A percentile compares a stretch with the other conserved stretches of the same genome.
Conservation (phyloP, 2,329 filamentous ascomycete species). For the Trichoderma brevicompactum region DNA sequence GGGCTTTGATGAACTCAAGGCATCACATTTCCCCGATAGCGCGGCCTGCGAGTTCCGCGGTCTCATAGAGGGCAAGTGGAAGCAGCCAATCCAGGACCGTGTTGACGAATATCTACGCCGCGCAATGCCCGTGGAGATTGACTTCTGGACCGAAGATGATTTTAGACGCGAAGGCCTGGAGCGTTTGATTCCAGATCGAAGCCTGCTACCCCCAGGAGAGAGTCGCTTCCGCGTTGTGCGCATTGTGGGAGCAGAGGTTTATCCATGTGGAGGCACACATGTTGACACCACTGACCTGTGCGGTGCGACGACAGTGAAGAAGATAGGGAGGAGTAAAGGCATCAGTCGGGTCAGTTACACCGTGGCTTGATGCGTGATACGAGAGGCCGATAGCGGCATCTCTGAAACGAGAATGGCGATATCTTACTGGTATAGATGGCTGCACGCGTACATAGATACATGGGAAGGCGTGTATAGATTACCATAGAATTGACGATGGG, state of each 20-base stretch:
- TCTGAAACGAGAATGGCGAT: neutral
- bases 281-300: slow-evolving; percentile 63
- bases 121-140: slow-evolving; percentile 61
- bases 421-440: neutral
- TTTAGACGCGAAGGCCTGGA: slow-evolving; percentile 59
- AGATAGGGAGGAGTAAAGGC: slow-evolving; percentile 68
- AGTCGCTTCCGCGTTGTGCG: slow-evolving; percentile 69
- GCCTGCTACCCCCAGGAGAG: slow-evolving; percentile 48
- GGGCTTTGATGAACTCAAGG: slow-evolving; percentile 69
- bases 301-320: slow-evolving; percentile 66
- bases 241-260: slow-evolving; percentile 69
- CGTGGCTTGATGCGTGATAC: slow-evolving; percentile 21
- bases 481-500: neutral
- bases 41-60: slow-evolving; percentile 72
- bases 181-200: slow-evolving; percentile 58
- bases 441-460: neutral
- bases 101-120: slow-evolving; percentile 62
- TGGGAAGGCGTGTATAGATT: slow-evolving; percentile 2
- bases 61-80: slow-evolving; percentile 66
- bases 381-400: neutral
- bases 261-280: slow-evolving; percentile 78
- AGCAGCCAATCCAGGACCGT: slow-evolving; percentile 63
- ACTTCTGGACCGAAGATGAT: slow-evolving; percentile 70
- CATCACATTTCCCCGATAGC: slow-evolving; percentile 70
- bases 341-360: slow-evolving; percentile 61